These are phyloP conservation scores for Lasiodiplodia citricola DNA, from an alignment of 2,329 filamentous ascomycete genomes.

Conservation along the genomic window DNA sequence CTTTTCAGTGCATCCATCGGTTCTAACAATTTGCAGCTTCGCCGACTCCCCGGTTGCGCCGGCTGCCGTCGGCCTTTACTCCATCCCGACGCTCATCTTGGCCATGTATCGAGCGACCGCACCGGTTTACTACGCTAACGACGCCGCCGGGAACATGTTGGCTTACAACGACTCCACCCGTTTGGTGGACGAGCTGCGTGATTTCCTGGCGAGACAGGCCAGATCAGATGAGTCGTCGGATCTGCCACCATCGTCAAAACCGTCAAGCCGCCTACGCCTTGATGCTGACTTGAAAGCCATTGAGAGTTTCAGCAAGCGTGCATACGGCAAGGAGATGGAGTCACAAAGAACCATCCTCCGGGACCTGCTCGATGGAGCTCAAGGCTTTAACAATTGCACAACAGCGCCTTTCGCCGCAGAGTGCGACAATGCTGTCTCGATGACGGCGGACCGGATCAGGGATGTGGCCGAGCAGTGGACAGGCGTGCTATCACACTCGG, in stretches of 20 bases:
- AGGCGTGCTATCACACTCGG: constrained; percentile 63
- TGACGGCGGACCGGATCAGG: constrained; percentile 62
- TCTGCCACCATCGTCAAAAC: constrained; percentile 38
- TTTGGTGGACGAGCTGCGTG: constrained; percentile 59
- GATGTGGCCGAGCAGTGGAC: constrained; percentile 64
- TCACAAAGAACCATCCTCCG: constrained; percentile 66
- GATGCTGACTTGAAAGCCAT: constrained; percentile 60
- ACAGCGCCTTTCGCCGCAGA: constrained; percentile 63
- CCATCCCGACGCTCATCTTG: constrained; percentile 72
- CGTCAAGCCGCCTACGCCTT: constrained; percentile 52
- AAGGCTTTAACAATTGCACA: constrained; percentile 66
- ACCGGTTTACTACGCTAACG: constrained; percentile 71
- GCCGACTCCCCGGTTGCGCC: constrained; percentile 63
- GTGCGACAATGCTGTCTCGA: constrained; percentile 64
- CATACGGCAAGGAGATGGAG: constrained; percentile 69
- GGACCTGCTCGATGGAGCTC: constrained; percentile 67
- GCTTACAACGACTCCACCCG: constrained; percentile 69
- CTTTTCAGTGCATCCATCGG: not conserved
- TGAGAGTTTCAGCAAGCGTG: constrained; percentile 64
- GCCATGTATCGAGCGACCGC: constrained; percentile 82
- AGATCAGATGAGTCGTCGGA: constrained; percentile 39
- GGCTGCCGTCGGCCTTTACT: constrained; percentile 72
- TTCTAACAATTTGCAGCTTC: constrained; percentile 32
- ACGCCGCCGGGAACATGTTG: constrained; percentile 64
- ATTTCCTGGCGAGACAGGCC: constrained; percentile 53